Base-by-base conservation (phyloP, 139 green algal genomes). In the Tetraselmis chui region DNA sequence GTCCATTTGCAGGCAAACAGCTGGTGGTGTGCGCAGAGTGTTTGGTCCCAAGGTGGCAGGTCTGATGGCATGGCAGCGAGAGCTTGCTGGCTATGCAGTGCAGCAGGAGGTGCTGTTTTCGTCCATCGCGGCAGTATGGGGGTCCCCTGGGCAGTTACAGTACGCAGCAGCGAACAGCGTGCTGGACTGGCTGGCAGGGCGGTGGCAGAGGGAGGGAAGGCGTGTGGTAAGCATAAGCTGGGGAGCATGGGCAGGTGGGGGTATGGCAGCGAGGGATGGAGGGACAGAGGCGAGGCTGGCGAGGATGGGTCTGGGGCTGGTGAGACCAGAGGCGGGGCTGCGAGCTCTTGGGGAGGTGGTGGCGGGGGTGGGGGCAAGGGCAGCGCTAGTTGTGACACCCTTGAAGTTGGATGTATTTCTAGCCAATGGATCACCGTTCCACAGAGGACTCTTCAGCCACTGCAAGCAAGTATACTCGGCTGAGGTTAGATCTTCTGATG, bases 281-380 rank as follows among this genome's bases (percentile, higher is more conserved):
- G 82, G 80, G 30, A 94, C 91, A 31, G 88, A 88, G 0, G 85
- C 85, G 1, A 81, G 94, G 23, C 87, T 96, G 81, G 86, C 91
- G 82, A 86, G 88, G 11, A 94, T 85, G 18, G 94, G 94, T 79
- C 94, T 98, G 84, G 81, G 81, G 0, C 30, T 89, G 31, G 30
- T 93, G 59, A 2, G 32, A 30, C 82, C 90, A 25, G 81, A 85
- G 59, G 59, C 79, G 29, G 93, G 92, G 23, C 81, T 96, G 78
- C 79, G 78, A 2, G 91, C 88, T 24, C 86, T 95, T 26, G 31
- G 84, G 30, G 76, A 67, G 45, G 45, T 67, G 45, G 45, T 67
- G 45, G 18, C 11, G 18, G 45, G 11, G 11, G 18, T 67, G 5
- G 45, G 45, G 45, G 45, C 45, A 67, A 67, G 45, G 45, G 45